Evolutionary conservation across 2,329 filamentous ascomycete genomes (phyloP), one percentile per base, ranked within the genome.

Genomic region (Botrytis hyacinthi): DNA sequence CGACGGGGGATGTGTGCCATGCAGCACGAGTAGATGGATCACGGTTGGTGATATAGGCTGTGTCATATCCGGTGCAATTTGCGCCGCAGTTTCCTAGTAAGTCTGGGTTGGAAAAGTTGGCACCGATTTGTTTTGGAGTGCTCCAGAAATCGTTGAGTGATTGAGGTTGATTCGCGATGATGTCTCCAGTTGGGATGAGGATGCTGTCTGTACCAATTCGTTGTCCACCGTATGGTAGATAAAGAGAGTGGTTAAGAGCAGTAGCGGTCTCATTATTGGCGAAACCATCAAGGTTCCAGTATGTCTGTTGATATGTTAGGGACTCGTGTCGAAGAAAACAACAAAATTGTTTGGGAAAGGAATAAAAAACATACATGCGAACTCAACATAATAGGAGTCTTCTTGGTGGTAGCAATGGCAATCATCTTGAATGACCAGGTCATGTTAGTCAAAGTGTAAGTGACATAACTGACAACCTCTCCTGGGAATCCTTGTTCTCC

Each of bases 281-380:
- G 79, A 92, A 95, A 48, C 90, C 93, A 79, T 95, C 92, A 62
- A 95, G 85, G 81, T 95, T 95, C 93, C 92, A 95, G 86, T 95
- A 95, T 12, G 88, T 89, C 84, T 93, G 77, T 84, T 87, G 29
- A 10, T 18, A 14, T 9, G 20, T 62, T 46, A 71, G 40, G 32
- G 12, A 29, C 66, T 26, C 29, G 37, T 46, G 26, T 54, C 26
- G 51, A 59, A 37, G 44, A 72, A 40, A 32, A 65, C 2, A 6
- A 20, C 40, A 48, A 22, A 37, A 46, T 59, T 1, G 20, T 29
- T 22, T n/a, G 42, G 26, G 0, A 20, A 14, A 44, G 44, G 22
- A 72, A 26, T 18, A 18, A 29, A 54, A 29, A 20, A 76, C 78
- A 66, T 73, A 85, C 85, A 79, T 89, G 87, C 26, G 86, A 87